phyloP scores from a whole-genome alignment of 306 rosid species.

The Vigna angularis region DNA sequence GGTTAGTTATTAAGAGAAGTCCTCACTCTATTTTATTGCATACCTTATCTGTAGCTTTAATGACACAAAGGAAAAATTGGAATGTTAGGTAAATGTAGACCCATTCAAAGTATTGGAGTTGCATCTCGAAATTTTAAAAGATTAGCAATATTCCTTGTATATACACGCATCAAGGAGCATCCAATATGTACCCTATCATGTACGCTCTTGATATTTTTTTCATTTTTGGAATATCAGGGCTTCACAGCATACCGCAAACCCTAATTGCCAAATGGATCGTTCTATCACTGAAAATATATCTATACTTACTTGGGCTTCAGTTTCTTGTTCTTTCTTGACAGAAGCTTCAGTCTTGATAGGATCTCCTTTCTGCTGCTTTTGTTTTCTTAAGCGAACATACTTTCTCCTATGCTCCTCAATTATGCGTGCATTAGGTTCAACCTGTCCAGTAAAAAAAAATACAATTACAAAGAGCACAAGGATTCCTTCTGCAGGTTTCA shows the following conservation, averaged over 20 bases:
- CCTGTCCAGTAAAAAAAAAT: constrained; percentile 55
- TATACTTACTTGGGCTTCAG: constrained; percentile 63
- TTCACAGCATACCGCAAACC: not conserved
- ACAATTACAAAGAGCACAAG: constrained; percentile 16
- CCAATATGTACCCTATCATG: not conserved
- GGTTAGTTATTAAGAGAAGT: not conserved
- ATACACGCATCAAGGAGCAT: not conserved
- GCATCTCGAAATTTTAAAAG: not conserved
- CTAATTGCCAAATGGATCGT: not conserved
- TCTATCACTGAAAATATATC: constrained; percentile 24
- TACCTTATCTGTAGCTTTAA: not conserved
- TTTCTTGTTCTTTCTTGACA: constrained; percentile 53
- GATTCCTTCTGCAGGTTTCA: constrained; percentile 15
- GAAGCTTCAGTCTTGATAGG: constrained; percentile 42
- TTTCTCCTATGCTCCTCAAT: constrained; percentile 81
- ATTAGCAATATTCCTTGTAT: not conserved
- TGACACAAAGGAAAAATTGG: not conserved
- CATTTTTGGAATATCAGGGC: not conserved
- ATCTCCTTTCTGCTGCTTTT: constrained; percentile 59
- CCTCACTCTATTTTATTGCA: not conserved
- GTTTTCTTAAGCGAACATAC: constrained; percentile 66
- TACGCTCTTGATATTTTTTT: not conserved
- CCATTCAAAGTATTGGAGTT: not conserved
- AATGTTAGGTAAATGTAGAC: not conserved
- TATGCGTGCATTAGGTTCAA: constrained; percentile 78